phyloP scores from a whole-genome alignment of 2,329 filamentous ascomycete species.

The Keithomyces neogunnii region DNA sequence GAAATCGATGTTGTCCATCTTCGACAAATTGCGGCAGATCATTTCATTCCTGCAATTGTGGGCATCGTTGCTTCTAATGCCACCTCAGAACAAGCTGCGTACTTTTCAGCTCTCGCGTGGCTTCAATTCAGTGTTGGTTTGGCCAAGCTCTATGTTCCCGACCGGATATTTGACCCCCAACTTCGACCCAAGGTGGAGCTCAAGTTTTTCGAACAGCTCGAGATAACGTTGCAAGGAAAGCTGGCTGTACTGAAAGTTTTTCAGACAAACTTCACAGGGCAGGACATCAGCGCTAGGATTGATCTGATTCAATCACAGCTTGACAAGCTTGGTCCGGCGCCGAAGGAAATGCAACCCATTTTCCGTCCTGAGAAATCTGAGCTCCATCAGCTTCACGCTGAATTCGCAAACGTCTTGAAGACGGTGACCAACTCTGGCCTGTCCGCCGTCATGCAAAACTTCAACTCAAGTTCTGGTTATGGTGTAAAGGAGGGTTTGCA shows the following conservation, averaged over 20 bases:
- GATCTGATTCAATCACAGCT: constrained; percentile 56
- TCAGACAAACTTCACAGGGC: constrained; percentile 59
- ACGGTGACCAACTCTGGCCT: constrained; percentile 39
- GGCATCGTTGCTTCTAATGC: constrained; percentile 27
- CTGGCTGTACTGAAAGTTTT: constrained; percentile 56
- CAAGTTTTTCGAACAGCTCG: constrained; percentile 46
- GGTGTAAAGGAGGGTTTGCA: constrained; percentile 30
- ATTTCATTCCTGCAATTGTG: constrained; percentile 38
- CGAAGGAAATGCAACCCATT: constrained; percentile 55
- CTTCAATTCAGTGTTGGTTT: constrained; percentile 66
- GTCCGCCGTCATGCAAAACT: constrained; percentile 3
- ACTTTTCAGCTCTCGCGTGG: constrained; percentile 52
- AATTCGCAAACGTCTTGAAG: constrained; percentile 71
- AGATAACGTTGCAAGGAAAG: constrained; percentile 44
- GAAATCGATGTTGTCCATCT: constrained; percentile 27
- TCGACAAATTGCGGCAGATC: constrained; percentile 25
- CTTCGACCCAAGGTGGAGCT: constrained; percentile 58
- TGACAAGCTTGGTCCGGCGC: constrained; percentile 54
- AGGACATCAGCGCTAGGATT: constrained; percentile 58
- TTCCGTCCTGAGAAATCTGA: constrained; percentile 64
- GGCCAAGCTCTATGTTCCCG: constrained; percentile 75
- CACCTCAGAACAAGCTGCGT: constrained; percentile 13
- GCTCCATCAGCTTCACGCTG: constrained; percentile 65
- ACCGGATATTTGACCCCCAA: constrained; percentile 77
- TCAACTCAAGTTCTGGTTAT: constrained; percentile 13